Conservation (phyloP, 306 rosid genomes). For the Inga laurina region DNA sequence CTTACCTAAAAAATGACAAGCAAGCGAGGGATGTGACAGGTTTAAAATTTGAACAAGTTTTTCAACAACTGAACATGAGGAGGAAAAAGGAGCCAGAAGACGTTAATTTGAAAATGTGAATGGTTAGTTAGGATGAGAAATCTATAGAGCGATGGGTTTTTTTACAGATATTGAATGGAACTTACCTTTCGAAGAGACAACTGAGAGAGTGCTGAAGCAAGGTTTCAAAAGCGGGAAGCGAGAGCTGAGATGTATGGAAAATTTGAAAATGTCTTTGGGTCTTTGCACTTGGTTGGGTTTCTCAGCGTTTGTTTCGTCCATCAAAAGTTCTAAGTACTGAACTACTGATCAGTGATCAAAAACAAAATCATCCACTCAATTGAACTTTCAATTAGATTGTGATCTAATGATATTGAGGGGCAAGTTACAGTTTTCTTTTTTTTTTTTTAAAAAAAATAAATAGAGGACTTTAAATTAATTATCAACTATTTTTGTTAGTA, state of each 20-base stretch:
- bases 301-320: neutral
- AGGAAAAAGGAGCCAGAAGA: neutral
- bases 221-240: neutral
- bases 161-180: neutral
- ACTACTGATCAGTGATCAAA: too few species aligned
- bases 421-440: too few species aligned
- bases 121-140: neutral
- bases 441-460: too few species aligned
- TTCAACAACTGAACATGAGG: neutral
- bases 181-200: neutral
- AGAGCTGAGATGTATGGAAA: neutral
- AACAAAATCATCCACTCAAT: too few species aligned
- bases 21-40: neutral
- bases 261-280: neutral
- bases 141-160: neutral
- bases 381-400: too few species aligned
- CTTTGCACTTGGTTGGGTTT: neutral
- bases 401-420: too few species aligned
- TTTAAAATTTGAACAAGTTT: neutral
- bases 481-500: too few species aligned
- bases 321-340: too few species aligned
- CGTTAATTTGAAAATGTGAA: neutral
- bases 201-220: neutral
- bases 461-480: too few species aligned
- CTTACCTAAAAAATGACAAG: neutral